Evolutionary conservation across 805 yeast species (phyloP).

Genomic region (Yarrowia keelungensis): DNA sequence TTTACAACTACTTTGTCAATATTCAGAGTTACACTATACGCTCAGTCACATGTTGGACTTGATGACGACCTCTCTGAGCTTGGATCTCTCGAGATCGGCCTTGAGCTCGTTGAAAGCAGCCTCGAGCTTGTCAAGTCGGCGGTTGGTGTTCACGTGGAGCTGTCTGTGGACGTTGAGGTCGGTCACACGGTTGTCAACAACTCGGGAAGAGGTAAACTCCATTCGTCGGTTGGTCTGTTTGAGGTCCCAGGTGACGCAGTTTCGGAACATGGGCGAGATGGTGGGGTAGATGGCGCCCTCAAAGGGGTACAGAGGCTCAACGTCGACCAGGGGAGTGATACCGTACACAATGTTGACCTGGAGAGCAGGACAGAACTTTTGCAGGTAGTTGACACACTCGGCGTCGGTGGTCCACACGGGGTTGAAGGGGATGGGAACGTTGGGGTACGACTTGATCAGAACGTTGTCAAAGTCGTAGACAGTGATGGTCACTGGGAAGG

Average conservation of each 20-base stretch:
- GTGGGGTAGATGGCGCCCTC: neutral
- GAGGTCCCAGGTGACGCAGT: neutral
- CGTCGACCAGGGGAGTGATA: neutral
- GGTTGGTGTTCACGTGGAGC: neutral
- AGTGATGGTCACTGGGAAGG: neutral
- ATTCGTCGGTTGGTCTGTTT: neutral
- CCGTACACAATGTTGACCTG: neutral
- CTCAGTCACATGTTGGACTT: neutral
- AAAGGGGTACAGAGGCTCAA: neutral
- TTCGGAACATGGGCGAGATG: neutral
- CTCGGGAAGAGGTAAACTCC: neutral
- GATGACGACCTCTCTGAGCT: neutral
- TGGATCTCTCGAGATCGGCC: neutral
- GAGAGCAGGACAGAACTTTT: neutral
- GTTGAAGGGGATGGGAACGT: neutral
- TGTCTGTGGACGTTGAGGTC: neutral
- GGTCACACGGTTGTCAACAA: neutral
- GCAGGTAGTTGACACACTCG: neutral
- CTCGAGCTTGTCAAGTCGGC: neutral
- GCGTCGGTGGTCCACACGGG: neutral
- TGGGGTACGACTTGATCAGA: neutral
- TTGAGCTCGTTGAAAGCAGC: neutral
- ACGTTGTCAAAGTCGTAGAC: slow-evolving; percentile 6
- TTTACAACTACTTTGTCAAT: too few species aligned
- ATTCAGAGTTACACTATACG: too few species aligned